Evolutionary conservation across 1,284 basidiomycete species (phyloP).

Genomic region (Rhodotorula sp.): DNA sequence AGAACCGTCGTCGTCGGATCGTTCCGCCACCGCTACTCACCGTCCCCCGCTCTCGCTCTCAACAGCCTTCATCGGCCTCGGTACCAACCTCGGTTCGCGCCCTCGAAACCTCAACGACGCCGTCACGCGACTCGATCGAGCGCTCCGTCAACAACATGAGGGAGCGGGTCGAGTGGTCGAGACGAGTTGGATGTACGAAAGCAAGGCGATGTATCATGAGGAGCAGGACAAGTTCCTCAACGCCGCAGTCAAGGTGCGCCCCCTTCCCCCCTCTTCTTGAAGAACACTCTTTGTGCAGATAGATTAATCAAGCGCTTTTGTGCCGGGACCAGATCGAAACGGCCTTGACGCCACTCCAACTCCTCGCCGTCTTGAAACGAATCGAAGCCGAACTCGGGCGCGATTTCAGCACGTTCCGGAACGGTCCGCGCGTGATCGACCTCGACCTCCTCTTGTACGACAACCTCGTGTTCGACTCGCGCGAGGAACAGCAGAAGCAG

Average conservation of each 20-base stretch:
- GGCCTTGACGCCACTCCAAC: slow-evolving; percentile 61
- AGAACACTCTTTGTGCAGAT: too few species aligned
- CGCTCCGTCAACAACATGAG: not conserved
- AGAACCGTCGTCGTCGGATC: too few species aligned
- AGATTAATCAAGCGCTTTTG: too few species aligned
- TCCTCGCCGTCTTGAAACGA: slow-evolving; percentile 69
- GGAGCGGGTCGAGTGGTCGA: slow-evolving; percentile 59
- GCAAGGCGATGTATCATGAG: slow-evolving; percentile 89
- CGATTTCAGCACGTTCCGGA: slow-evolving; percentile 68
- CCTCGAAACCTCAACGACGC: slow-evolving; percentile 80
- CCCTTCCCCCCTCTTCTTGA: too few species aligned
- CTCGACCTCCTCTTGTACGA: slow-evolving; percentile 86
- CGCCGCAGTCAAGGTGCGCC: slow-evolving; percentile 76
- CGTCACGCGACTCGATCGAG: slow-evolving; percentile 60
- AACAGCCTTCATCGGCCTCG: slow-evolving; percentile 70
- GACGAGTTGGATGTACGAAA: slow-evolving; percentile 92
- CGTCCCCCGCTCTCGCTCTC: not conserved
- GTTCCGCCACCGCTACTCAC: too few species aligned
- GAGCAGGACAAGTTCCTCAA: slow-evolving; percentile 90
- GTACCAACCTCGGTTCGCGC: slow-evolving; percentile 86
- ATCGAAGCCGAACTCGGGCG: slow-evolving; percentile 78
- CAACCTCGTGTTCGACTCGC: slow-evolving; percentile 61
- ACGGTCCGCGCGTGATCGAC: slow-evolving; percentile 88
- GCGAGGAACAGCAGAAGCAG: slow-evolving; percentile 45
- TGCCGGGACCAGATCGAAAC: slow-evolving; percentile 64